Evolutionary conservation across 345 rosid genomes (phyloP).

Genomic region (Populus nigra): DNA sequence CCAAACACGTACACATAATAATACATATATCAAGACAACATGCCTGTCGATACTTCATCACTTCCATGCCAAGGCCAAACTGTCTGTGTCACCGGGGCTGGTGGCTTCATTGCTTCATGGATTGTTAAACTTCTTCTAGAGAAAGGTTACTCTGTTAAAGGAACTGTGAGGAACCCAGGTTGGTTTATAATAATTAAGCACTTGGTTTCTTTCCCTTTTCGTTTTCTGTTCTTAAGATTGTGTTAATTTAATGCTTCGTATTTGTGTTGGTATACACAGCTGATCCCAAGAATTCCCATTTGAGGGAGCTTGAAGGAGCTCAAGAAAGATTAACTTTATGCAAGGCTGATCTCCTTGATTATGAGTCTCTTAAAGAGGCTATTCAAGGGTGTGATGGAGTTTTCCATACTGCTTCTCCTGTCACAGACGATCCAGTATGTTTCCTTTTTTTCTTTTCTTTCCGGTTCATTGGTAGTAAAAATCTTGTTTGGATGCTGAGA

Average conservation of each 20-base stretch:
- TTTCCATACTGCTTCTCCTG: conserved; percentile 92
- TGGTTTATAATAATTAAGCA: no score
- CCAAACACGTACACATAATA: background rate
- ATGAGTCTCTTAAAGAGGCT: conserved; percentile 52
- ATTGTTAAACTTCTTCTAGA: conserved; percentile 83
- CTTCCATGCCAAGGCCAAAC: conserved; percentile 47
- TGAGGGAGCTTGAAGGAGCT: conserved; percentile 90
- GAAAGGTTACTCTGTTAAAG: conserved; percentile 73
- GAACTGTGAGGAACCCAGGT: conserved; percentile 93
- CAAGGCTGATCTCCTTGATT: conserved; percentile 82
- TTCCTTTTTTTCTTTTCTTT: background rate
- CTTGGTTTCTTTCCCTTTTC: background rate
- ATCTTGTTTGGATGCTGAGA: conserved; percentile 25
- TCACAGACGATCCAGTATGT: conserved; percentile 94
- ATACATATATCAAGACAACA: background rate
- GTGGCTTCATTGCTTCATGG: conserved; percentile 98
- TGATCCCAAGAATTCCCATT: conserved; percentile 83
- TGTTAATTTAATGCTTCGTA: background rate
- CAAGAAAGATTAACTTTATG: conserved; percentile 68
- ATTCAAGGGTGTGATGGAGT: conserved; percentile 91
- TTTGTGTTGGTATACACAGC: conserved; percentile 22
- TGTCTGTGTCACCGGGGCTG: conserved; percentile 96
- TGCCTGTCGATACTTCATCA: conserved; percentile 29
- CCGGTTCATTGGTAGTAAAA: background rate
- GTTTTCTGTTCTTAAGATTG: background rate